Evolutionary conservation across 202 grass and related monocot genomes (phyloP), one percentile per base, ranked within the genome.

Genomic region (Tripidium arundinaceum): DNA sequence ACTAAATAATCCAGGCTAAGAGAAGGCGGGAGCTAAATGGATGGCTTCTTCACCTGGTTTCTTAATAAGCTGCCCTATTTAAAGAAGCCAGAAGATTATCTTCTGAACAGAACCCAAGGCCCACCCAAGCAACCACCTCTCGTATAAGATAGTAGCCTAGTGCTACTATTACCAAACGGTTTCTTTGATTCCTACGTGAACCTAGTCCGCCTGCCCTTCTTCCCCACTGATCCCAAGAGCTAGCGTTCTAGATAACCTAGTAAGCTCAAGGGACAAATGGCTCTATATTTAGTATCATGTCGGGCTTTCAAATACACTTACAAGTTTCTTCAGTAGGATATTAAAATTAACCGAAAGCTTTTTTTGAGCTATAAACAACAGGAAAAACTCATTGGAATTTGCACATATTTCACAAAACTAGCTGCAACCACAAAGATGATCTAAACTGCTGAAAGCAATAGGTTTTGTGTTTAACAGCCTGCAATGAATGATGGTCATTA

Each of bases 361-460:
- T 71, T 27, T 64, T 41, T 2, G 15, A 77, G 19, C 15, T 28
- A 61, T 34, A 42, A 19, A 33, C 15, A 52, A 18, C 11, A 86
- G 33, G 6, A 62, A 86, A 70, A 72, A 36, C 6, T 73, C 39
- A 43, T 34, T 77, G 15, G 9, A 55, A 52, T 13, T 33, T 7
- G 6, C 63, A 70, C 31, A 26, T 6, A 70, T 68, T 74, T 54
- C 6, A 12, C 27, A 81, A 61, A 9, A 7, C 39, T 28, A 13
- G 22, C 52, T 81, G 18, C 15, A 69, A 29, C 31, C 2, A 1
- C 49, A 81, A 69, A 47, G 6, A 81, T 40, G 24, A 9, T 1
- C 33, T n/a, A 40, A 34, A 38, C 64, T 70, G 64, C 64, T 78
- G 71, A 45, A 86, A 25, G 27, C 21, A 41, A 66, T 46, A 60